Evolutionary conservation across 139 green algal species (phyloP), one percentile per base, ranked within the genome.

Genomic region (Deuterostichococcus epilithicus): DNA sequence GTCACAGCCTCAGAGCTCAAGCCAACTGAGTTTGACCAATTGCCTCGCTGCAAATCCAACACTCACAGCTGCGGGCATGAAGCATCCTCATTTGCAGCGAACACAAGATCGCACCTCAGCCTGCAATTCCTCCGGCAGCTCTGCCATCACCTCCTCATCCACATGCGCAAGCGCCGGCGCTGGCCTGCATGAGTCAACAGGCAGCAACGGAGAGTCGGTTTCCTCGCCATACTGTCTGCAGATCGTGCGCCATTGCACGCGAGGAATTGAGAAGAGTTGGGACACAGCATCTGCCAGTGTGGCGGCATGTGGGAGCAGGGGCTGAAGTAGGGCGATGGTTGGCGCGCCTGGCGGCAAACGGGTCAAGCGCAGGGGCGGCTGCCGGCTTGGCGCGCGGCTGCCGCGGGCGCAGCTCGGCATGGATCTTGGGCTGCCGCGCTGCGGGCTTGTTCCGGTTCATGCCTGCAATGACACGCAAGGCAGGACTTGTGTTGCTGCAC

Each of bases 71-170:
- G 8, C 39, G 5, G 26, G 3, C 2, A 65, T 39, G 72, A 42
- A 69, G 22, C 45, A 58, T 25, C 65, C 45, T 10, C 26, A 47
- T 37, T 26, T 4, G 77, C 52, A 63, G 3, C 26, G 58, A 25
- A 86, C 60, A 10, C 63, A 35, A 23, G 70, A 60, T 3, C 35
- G 66, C 36, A 92, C 47, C 79, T 91, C 84, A 45, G 76, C 67
- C 63, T 79, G 82, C 38, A 92, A 22, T 0, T 86, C 78, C 10
- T 52, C 52, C 5, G 88, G 88, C 68, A 92, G 81, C 75, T 86
- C 75, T 63, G 79, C 80, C 65, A 91, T 72, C 33, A 90, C 80
- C 13, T 70, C 79, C 22, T 76, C 74, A 66, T 92, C 88, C 5
- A 91, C 72, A 68, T 91, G 76, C 18, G 75, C 68, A 13, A 39